Evolutionary conservation across 2,329 filamentous ascomycete species (phyloP).

Genomic region (Fusarium coicis): DNA sequence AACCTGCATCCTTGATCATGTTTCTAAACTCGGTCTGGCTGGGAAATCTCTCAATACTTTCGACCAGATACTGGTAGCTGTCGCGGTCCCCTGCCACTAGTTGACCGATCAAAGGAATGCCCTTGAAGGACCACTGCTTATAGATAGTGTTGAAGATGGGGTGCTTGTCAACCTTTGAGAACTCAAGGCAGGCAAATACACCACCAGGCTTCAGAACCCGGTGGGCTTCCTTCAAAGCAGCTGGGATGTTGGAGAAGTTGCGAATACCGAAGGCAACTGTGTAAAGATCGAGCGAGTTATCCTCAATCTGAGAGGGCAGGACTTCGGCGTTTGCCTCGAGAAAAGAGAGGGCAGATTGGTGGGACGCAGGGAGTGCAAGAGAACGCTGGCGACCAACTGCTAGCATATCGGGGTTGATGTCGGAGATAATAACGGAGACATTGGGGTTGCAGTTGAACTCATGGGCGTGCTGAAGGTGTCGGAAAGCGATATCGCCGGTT

Average conservation of each 20-base stretch:
- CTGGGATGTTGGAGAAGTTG: slow-evolving; percentile 93
- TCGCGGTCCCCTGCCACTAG: slow-evolving; percentile 92
- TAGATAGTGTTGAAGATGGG: slow-evolving; percentile 85
- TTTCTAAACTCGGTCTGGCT: slow-evolving; percentile 83
- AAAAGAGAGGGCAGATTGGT: slow-evolving; percentile 74
- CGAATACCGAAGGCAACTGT: slow-evolving; percentile 97
- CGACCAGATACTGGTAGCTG: slow-evolving; percentile 97
- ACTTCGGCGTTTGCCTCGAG: slow-evolving; percentile 91
- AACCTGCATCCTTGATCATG: slow-evolving; percentile 87
- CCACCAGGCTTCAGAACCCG: slow-evolving; percentile 93
- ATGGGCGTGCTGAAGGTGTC: slow-evolving; percentile 92
- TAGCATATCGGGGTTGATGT: slow-evolving; percentile 97
- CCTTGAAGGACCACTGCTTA: slow-evolving; percentile 94
- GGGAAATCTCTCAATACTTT: slow-evolving; percentile 96
- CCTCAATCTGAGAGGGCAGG: slow-evolving; percentile 70
- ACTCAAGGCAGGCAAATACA: slow-evolving; percentile 96
- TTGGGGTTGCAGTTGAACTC: slow-evolving; percentile 77
- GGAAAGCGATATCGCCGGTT: slow-evolving; percentile 97
- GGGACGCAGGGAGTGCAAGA: slow-evolving; percentile 62
- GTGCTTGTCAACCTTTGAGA: slow-evolving; percentile 83
- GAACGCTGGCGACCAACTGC: slow-evolving; percentile 86
- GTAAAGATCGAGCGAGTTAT: slow-evolving; percentile 87
- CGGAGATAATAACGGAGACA: slow-evolving; percentile 88
- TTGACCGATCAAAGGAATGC: slow-evolving; percentile 95
- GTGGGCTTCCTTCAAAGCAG: slow-evolving; percentile 83